phyloP scores from a whole-genome alignment of 352 stramenopile species.

The Pythium brachiatum region DNA sequence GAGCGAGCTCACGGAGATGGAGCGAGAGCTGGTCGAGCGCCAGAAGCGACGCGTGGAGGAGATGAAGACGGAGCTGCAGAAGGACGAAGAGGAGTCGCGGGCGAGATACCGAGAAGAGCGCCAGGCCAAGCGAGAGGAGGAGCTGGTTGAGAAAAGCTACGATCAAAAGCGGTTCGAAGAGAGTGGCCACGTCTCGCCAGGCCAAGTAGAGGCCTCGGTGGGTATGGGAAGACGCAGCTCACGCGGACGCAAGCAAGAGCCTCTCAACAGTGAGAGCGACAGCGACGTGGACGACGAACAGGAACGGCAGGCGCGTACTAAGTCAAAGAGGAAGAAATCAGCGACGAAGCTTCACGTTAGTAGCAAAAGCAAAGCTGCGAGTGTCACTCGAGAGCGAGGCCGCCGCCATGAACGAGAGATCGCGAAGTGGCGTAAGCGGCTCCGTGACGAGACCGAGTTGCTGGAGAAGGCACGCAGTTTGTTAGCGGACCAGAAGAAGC shows the following conservation, averaged over 20 bases:
- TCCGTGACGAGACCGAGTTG: slow-evolving; percentile 45
- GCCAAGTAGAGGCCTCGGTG: slow-evolving; percentile 17
- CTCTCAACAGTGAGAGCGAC: not conserved
- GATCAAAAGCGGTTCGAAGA: not conserved
- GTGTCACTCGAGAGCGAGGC: not conserved
- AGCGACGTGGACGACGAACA: not conserved
- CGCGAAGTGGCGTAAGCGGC: slow-evolving; percentile 38
- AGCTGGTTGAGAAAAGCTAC: slow-evolving; percentile 1
- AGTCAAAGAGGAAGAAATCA: not conserved
- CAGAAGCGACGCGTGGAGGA: slow-evolving; percentile 44
- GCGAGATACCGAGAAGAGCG: slow-evolving; percentile 17
- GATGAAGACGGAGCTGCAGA: slow-evolving; percentile 37
- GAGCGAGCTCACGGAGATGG: slow-evolving; percentile 48
- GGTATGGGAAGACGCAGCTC: no score
- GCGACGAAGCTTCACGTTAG: not conserved
- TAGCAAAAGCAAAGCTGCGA: not conserved
- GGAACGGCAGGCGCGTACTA: slow-evolving; percentile 5
- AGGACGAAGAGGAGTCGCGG: slow-evolving; percentile 39
- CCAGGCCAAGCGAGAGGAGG: slow-evolving; percentile 15
- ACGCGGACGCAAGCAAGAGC: not conserved
- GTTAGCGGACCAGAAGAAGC: slow-evolving; percentile 43
- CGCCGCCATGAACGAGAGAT: slow-evolving; percentile 13
- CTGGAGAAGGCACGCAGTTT: slow-evolving; percentile 43
- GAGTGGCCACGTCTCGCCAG: slow-evolving; percentile 10
- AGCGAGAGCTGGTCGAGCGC: slow-evolving; percentile 43